Conservation (phyloP, 352 stramenopile genomes). For the Phytophthora pini region DNA sequence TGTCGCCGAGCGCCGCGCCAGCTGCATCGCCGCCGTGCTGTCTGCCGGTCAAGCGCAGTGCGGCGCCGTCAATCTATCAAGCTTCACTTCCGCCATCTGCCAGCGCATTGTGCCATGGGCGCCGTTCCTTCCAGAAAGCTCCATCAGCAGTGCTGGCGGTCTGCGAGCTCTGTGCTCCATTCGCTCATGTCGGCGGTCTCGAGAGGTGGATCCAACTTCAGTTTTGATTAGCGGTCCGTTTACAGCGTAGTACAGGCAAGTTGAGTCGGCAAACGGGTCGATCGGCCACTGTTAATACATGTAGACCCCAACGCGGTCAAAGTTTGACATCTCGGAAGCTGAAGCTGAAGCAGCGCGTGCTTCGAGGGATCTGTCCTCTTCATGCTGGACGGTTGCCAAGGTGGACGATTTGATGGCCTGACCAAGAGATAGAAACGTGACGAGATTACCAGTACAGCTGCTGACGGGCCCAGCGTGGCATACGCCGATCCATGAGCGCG, state of each 20-base stretch:
- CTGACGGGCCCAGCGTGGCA: slow-evolving; percentile 26
- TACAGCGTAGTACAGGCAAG: slow-evolving; percentile 4
- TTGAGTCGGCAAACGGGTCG: slow-evolving; percentile 15
- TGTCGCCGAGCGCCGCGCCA: slow-evolving; percentile 14
- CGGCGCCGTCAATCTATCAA: slow-evolving; percentile 8
- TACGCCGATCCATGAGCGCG: slow-evolving; percentile 23
- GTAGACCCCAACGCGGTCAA: no score
- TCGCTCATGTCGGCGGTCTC: slow-evolving; percentile 20
- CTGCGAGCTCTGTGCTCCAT: slow-evolving; percentile 2
- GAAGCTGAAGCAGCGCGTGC: not conserved
- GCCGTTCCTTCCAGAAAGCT: not conserved
- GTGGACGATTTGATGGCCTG: slow-evolving; percentile 28
- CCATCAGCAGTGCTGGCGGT: not conserved
- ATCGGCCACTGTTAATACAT: not conserved
- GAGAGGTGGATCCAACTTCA: slow-evolving; percentile 29
- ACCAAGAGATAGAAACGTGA: slow-evolving; percentile 26
- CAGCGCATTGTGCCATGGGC: slow-evolving; percentile 1
- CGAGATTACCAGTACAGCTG: slow-evolving; percentile 16
- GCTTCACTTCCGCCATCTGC: slow-evolving; percentile 18
- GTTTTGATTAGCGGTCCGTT: slow-evolving; percentile 27
- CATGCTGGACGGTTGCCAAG: slow-evolving; percentile 17
- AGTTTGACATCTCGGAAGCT: not conserved
- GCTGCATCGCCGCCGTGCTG: not conserved
- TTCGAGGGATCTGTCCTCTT: slow-evolving; percentile 13
- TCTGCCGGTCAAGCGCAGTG: slow-evolving; percentile 23